Conservation (phyloP, 2,329 filamentous ascomycete genomes). For the Trichoderma koningiopsis region DNA sequence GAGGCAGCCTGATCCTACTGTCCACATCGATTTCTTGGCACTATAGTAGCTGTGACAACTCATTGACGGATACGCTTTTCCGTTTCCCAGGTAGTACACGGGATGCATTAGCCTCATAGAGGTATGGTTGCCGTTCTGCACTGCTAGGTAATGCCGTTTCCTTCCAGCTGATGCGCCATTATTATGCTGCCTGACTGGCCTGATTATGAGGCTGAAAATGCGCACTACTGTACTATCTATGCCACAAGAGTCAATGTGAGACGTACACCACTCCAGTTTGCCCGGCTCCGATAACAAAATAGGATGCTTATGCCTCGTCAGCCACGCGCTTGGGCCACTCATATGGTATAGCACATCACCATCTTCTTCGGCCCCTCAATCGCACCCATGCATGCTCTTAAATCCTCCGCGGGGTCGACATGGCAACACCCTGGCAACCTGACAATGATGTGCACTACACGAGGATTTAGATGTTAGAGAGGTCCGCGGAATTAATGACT, state of each 20-base stretch:
- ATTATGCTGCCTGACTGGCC: not conserved
- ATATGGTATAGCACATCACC: not conserved
- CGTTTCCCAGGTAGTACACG: not conserved
- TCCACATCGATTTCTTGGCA: not conserved
- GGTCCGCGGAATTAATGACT: not conserved
- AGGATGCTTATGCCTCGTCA: not conserved
- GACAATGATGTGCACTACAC: not conserved
- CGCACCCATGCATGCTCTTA: not conserved
- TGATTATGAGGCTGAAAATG: not conserved
- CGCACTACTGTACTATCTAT: not conserved
- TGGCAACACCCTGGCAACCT: not conserved
- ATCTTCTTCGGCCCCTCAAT: not conserved
- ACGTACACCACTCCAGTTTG: not conserved
- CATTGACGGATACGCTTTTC: no score
- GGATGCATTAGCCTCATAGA: not conserved
- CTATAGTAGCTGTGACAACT: no score
- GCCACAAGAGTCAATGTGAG: not conserved
- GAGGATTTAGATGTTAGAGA: not conserved
- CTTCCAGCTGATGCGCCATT: not conserved
- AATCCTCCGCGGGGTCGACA: not conserved
- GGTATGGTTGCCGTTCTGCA: not conserved
- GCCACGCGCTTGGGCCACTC: not conserved
- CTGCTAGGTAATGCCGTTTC: not conserved
- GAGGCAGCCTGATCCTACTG: not conserved
- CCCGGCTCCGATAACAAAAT: not conserved